Conservation (phyloP, 1,284 basidiomycete genomes). For the Boletus nobilissimus region DNA sequence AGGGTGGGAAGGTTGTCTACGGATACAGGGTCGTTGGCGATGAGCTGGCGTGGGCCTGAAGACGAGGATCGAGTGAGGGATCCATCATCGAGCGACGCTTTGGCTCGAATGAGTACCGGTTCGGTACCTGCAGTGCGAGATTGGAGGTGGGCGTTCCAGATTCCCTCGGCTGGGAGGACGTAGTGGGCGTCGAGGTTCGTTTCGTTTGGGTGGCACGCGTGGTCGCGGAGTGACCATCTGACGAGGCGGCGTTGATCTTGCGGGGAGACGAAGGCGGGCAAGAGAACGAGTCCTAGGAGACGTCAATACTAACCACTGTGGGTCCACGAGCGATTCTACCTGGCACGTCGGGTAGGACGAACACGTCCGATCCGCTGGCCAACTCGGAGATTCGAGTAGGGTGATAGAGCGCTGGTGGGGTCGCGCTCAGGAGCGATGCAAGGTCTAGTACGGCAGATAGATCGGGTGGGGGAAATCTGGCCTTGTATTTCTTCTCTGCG, state of each 20-base stretch:
- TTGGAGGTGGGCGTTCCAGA: constrained; percentile 73
- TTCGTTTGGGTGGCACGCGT: constrained; percentile 82
- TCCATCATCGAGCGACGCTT: constrained; percentile 43
- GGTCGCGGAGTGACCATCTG: constrained; percentile 75
- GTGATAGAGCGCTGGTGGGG: constrained; percentile 47
- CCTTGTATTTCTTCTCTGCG: constrained; percentile 81
- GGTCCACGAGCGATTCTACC: constrained; percentile 56
- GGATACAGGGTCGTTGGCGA: constrained; percentile 73
- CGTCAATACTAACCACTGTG: background rate
- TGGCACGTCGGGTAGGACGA: constrained; percentile 61
- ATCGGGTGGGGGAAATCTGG: constrained; percentile 79
- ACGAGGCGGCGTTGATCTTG: constrained; percentile 74
- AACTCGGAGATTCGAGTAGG: constrained; percentile 16
- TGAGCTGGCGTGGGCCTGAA: constrained; percentile 69
- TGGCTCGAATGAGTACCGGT: constrained; percentile 54
- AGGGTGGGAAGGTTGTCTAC: constrained; percentile 59
- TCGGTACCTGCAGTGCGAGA: constrained; percentile 38
- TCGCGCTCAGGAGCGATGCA: constrained; percentile 40
- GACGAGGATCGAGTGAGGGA: constrained; percentile 40
- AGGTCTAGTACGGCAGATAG: constrained; percentile 75
- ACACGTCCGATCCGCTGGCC: constrained; percentile 42
- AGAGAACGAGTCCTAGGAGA: constrained; percentile 77
- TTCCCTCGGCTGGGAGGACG: constrained; percentile 70
- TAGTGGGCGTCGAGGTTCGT: constrained; percentile 91
- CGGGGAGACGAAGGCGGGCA: constrained; percentile 75